A percentile compares a stretch with the other conserved stretches of the same genome.
Evolutionary conservation across 1,284 basidiomycete species (phyloP).

Genomic region (Tilletia horrida): DNA sequence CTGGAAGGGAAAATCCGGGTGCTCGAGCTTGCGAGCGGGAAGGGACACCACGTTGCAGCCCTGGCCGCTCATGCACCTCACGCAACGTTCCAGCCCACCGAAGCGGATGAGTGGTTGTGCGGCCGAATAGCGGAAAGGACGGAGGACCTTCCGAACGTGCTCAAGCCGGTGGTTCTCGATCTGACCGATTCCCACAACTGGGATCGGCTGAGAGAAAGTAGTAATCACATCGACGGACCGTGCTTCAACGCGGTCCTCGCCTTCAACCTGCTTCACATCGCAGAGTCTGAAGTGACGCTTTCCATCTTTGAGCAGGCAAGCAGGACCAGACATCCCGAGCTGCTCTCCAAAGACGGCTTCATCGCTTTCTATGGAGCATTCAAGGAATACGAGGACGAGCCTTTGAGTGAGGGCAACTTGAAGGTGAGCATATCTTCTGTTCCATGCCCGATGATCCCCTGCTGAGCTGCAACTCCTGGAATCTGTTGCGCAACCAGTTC

Average conservation of each 20-base stretch:
- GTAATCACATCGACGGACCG: background rate
- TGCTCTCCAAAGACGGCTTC: slow-evolving; percentile 27
- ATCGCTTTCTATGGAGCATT: slow-evolving; percentile 40
- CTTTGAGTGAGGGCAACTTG: slow-evolving; percentile 30
- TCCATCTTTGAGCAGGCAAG: slow-evolving; percentile 29
- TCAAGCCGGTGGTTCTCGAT: slow-evolving; percentile 29
- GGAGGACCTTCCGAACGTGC: slow-evolving; percentile 23
- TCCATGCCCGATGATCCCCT: background rate
- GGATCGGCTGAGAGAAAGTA: slow-evolving; percentile 19
- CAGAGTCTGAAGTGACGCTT: slow-evolving; percentile 31
- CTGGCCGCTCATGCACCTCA: slow-evolving; percentile 2
- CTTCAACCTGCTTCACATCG: slow-evolving; percentile 35
- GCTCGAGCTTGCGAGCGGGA: slow-evolving; percentile 2
- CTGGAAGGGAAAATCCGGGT: background rate
- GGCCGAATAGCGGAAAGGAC: slow-evolving; percentile 24
- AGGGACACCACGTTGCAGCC: slow-evolving; percentile 11
- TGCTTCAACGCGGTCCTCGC: slow-evolving; percentile 30
- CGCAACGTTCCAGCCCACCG: slow-evolving; percentile 26
- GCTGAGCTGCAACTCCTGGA: background rate
- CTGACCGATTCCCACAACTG: slow-evolving; percentile 30
- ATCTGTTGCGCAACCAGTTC: slow-evolving; percentile 21
- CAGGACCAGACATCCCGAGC: background rate
- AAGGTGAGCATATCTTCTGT: slow-evolving; percentile 17
- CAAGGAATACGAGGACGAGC: slow-evolving; percentile 29
- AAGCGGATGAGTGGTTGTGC: slow-evolving; percentile 30